Evolutionary conservation across 2,329 filamentous ascomycete species (phyloP).

Genomic region (Mollisiaceae sp.): DNA sequence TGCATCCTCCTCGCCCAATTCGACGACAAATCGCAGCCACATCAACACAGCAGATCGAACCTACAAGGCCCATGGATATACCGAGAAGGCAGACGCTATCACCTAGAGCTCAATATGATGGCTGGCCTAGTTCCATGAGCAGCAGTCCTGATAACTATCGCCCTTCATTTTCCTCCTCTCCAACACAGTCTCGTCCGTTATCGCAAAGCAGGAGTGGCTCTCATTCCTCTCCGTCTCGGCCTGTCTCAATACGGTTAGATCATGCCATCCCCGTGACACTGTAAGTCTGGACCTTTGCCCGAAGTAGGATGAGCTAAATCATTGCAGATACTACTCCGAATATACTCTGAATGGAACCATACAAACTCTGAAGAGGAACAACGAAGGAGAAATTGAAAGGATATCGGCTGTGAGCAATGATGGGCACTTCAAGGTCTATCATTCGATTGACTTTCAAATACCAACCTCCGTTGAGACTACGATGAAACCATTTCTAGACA

Average conservation of each 20-base stretch:
- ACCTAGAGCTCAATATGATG: constrained; percentile 18
- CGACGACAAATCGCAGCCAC: not conserved
- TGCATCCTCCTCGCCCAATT: constrained; percentile 24
- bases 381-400: constrained; percentile 27
- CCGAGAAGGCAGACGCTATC: constrained; percentile 18
- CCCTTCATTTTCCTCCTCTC: constrained; percentile 23
- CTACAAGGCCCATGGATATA: constrained; percentile 24
- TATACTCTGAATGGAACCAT: constrained; percentile 23
- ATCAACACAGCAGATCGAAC: not conserved
- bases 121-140: constrained; percentile 18
- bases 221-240: constrained; percentile 22
- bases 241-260: constrained; percentile 23
- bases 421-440: constrained; percentile 25
- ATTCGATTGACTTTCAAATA: constrained; percentile 26
- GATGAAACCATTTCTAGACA: constrained; percentile 36
- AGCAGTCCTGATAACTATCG: constrained; percentile 21
- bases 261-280: constrained; percentile 24
- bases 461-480: constrained; percentile 24
- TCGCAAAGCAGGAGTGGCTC: constrained; percentile 26
- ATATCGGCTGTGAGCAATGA: constrained; percentile 27
- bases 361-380: constrained; percentile 23
- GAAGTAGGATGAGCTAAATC: not conserved
- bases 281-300: constrained; percentile 13
- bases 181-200: constrained; percentile 8
- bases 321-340: constrained; percentile 23